These are phyloP conservation scores for Penicillium sp. DNA, from an alignment of 2,329 filamentous ascomycete genomes.

Conservation along the genomic window DNA sequence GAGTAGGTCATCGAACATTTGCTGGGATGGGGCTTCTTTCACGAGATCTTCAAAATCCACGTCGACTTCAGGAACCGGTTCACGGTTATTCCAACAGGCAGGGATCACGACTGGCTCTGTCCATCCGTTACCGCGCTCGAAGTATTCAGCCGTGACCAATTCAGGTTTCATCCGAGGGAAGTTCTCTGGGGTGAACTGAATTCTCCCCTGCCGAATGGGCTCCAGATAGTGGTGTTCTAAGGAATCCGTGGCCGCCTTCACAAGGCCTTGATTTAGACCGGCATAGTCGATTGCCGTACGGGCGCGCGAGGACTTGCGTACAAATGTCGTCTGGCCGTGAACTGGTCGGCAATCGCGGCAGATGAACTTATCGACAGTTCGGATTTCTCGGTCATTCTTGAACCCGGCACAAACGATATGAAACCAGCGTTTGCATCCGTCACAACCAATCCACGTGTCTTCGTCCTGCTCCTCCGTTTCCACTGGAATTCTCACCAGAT, in stretches of 20 bases:
- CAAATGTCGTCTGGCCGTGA: conserved; percentile 64
- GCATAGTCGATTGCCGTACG: conserved; percentile 68
- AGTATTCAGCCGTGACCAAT: conserved; percentile 61
- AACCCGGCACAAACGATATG: conserved; percentile 67
- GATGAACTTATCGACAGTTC: conserved; percentile 67
- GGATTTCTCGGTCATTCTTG: conserved; percentile 61
- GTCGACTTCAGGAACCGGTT: conserved; percentile 34
- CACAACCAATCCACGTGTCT: conserved; percentile 64
- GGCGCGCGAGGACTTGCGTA: conserved; percentile 64
- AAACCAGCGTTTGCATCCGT: conserved; percentile 67
- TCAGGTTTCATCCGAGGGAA: conserved; percentile 65
- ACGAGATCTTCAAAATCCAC: conserved; percentile 30
- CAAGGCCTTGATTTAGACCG: conserved; percentile 63
- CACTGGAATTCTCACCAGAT: conserved; percentile 52
- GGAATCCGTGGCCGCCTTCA: conserved; percentile 64
- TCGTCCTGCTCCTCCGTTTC: conserved; percentile 55
- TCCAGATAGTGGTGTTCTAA: conserved; percentile 67
- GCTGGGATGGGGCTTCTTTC: conserved; percentile 36
- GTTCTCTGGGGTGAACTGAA: conserved; percentile 59
- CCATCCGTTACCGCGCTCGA: conserved; percentile 63
- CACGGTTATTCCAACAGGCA: conserved; percentile 58
- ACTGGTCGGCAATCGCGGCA: conserved; percentile 59
- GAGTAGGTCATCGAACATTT: conserved; percentile 42
- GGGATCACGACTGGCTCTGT: conserved; percentile 67
- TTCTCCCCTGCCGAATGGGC: conserved; percentile 63